Base-by-base conservation (phyloP, 2,329 filamentous ascomycete genomes). In the Fusarium sambucinum region DNA sequence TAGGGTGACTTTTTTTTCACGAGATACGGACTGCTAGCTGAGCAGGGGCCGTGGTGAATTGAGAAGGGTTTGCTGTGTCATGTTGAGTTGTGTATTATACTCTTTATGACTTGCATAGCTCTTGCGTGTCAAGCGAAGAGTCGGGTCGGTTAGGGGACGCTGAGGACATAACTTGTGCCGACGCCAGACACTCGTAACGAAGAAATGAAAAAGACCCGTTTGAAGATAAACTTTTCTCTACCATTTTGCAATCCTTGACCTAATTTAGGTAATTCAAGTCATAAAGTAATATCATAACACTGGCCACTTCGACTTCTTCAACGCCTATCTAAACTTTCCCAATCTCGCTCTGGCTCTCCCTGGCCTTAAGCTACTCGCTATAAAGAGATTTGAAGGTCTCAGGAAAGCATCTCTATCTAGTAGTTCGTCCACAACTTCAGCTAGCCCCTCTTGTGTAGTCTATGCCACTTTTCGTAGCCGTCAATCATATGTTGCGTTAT, bases 401-500 rank as follows among this genome's bases (percentile, higher is more conserved):
- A 25, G 25, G 25, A 25, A 25, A 35, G 30, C 30, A 33, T 33
- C 7, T 6, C 35, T 10, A n/a, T 38, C 4, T 21, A 21, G 2
- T 7, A 14, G n/a, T 7, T 19, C 35, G 19, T 13, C n/a, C n/a
- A n/a, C 35, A 21, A 21, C n/a, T 12, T 30, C 27, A 27, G 27
- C 37, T 64, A 75, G 13, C 65, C 42, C 47, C 63, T 72, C 32
- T 68, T 72, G 63, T 83, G 81, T 75, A 80, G 75, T 33, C 65
- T 74, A 25, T 80, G 80, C 87, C 87, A 91, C 46, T 77, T 79
- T 65, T 89, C 84, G 74, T 89, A 92, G 1, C 82, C 84, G 17
- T 80, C 73, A 54, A 90, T 79, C 82, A 91, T 86, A 52, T 83
- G 82, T 19, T 77, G 75, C 9, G 89, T 90, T 59, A 91, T 89